Evolutionary conservation across 2,329 filamentous ascomycete genomes (phyloP).

Genomic region (Aureobasidium sp.): DNA sequence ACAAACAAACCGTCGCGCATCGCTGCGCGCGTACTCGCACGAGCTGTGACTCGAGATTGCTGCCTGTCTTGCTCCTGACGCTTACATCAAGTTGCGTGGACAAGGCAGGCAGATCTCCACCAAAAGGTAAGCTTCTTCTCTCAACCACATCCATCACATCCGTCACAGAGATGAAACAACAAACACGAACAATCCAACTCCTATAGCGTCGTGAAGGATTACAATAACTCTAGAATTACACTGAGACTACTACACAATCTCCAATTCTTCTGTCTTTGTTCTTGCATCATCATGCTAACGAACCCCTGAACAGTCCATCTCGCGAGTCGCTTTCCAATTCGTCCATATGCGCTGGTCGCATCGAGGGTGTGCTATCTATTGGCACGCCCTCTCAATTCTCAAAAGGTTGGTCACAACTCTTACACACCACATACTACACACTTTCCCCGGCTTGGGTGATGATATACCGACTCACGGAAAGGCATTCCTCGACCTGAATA

Average conservation of each 20-base stretch:
- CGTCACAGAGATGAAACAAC: constrained; percentile 22
- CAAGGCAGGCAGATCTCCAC: not conserved
- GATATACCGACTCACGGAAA: constrained; percentile 53
- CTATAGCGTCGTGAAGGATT: constrained; percentile 48
- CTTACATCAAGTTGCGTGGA: not conserved
- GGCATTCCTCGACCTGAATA: constrained; percentile 63
- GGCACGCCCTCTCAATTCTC: not conserved
- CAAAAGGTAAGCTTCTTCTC: not conserved
- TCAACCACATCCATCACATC: not conserved
- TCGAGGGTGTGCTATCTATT: not conserved
- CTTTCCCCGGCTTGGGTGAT: constrained; percentile 38
- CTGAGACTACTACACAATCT: constrained; percentile 32
- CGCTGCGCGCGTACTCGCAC: not conserved
- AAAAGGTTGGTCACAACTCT: constrained; percentile 15
- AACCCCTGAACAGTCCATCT: not conserved
- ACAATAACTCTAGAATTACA: constrained; percentile 48
- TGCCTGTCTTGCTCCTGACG: not conserved
- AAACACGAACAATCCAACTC: constrained; percentile 51
- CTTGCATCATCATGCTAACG: constrained; percentile 4
- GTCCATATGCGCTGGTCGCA: not conserved
- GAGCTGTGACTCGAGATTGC: not conserved
- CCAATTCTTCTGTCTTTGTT: not conserved
- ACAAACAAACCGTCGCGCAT: not conserved
- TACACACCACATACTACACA: not conserved
- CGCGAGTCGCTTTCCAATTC: not conserved